Percentiles rank a stretch among this genome's conserved stretches.
These are phyloP conservation scores for Penicillium griseofulvum DNA, from an alignment of 2,329 filamentous ascomycete genomes.

Conservation along the genomic window DNA sequence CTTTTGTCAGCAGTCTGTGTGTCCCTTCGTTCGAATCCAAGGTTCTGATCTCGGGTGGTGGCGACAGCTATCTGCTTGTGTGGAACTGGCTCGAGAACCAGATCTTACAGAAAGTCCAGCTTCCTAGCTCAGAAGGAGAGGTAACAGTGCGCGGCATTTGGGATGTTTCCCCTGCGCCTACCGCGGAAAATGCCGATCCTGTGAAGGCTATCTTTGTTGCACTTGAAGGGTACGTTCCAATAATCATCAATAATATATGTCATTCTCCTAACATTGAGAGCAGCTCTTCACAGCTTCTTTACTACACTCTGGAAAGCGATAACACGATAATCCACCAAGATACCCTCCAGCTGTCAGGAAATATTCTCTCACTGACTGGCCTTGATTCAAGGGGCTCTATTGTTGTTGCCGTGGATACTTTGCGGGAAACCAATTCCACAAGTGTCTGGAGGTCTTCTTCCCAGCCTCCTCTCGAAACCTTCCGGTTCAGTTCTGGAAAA, in stretches of 20 bases:
- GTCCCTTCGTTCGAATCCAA: slow-evolving; percentile 57
- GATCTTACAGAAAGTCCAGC: slow-evolving; percentile 32
- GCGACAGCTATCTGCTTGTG: slow-evolving; percentile 72
- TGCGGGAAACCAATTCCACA: slow-evolving; percentile 53
- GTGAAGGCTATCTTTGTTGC: slow-evolving; percentile 48
- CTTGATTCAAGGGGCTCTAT: slow-evolving; percentile 31
- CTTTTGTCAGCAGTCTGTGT: slow-evolving; percentile 78
- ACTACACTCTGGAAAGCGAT: slow-evolving; percentile 56
- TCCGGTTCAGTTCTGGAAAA: slow-evolving; percentile 23
- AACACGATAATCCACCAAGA: slow-evolving; percentile 52
- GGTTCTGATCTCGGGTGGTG: slow-evolving; percentile 80
- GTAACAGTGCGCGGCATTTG: slow-evolving; percentile 55
- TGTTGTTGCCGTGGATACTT: slow-evolving; percentile 54
- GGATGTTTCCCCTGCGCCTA: slow-evolving; percentile 33
- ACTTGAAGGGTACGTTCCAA: slow-evolving; percentile 55
- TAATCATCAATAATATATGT: neutral
- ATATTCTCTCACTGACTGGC: slow-evolving; percentile 59
- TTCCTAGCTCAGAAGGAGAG: slow-evolving; percentile 27
- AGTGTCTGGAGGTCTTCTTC: slow-evolving; percentile 35
- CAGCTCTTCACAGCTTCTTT: slow-evolving; percentile 66
- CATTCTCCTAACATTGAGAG: slow-evolving; percentile 43
- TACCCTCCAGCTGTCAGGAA: slow-evolving; percentile 60
- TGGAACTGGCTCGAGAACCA: slow-evolving; percentile 71
- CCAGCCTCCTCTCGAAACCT: slow-evolving; percentile 31
- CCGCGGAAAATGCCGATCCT: slow-evolving; percentile 7